Evolutionary conservation across 78 protist genomes (phyloP).

Genomic region (Dictyostelium brefeldianum): DNA sequence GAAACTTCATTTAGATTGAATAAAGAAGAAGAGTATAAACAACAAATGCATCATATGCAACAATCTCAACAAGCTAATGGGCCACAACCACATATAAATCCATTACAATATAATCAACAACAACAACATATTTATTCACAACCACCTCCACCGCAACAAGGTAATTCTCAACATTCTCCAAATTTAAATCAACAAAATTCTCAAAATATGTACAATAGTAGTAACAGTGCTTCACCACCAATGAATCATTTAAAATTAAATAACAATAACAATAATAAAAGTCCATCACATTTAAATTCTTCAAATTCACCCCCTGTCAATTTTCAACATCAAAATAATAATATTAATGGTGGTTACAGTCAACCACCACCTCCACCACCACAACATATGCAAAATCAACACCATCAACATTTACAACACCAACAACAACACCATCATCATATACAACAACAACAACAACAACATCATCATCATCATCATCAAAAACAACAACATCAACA

Average conservation of each 20-base stretch:
- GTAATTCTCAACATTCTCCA: background rate
- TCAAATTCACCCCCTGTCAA: background rate
- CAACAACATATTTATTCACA: background rate
- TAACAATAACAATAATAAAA: background rate
- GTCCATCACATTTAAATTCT: background rate
- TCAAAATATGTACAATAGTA: background rate
- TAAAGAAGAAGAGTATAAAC: slow-evolving; percentile 2
- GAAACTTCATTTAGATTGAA: background rate
- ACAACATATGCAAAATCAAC: background rate
- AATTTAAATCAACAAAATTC: background rate
- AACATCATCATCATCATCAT: background rate
- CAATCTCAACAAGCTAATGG: background rate
- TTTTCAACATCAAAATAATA: background rate
- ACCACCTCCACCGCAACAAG: too few relatives aligned
- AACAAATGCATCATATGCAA: background rate
- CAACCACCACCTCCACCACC: background rate
- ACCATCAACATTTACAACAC: background rate
- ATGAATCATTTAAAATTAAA: slow-evolving; percentile 7
- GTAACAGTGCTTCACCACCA: background rate
- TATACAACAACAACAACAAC: background rate
- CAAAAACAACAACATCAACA: background rate
- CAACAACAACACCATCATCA: background rate
- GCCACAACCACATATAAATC: background rate
- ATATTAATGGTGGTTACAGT: background rate
- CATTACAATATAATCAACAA: background rate